Conservation (phyloP, 306 rosid genomes). For the Luffa acutangula region DNA sequence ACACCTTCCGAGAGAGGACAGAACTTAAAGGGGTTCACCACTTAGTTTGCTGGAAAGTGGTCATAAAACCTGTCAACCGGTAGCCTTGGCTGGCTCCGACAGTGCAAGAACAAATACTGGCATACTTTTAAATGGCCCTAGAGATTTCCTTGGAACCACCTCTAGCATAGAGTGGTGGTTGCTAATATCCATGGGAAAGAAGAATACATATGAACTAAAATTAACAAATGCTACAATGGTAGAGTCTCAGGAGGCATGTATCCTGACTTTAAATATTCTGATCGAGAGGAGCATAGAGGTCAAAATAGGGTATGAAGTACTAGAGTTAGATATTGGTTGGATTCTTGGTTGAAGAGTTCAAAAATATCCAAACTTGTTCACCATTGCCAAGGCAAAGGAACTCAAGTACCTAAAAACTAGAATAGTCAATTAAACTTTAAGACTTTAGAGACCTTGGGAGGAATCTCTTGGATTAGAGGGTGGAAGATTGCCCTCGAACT, state of each 20-base stretch:
- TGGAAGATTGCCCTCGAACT: too few relatives aligned
- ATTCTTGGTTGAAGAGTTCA: neutral
- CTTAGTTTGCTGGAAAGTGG: too few relatives aligned
- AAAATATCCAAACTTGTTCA: neutral
- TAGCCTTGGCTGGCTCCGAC: neutral
- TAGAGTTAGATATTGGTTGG: too few relatives aligned
- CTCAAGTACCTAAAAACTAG: neutral
- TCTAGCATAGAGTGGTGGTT: neutral
- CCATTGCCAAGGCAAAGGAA: neutral
- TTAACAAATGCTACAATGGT: too few relatives aligned
- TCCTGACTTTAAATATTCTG: neutral
- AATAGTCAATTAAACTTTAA: neutral
- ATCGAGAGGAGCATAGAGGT: neutral
- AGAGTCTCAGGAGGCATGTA: neutral
- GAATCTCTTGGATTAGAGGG: too few relatives aligned
- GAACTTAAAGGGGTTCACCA: too few relatives aligned
- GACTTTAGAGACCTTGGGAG: too few relatives aligned
- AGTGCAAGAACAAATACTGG: neutral
- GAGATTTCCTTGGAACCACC: neutral
- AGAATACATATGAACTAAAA: too few relatives aligned
- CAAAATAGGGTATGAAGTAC: neutral
- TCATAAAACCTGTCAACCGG: too few relatives aligned
- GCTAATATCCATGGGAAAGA: too few relatives aligned
- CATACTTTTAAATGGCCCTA: neutral
- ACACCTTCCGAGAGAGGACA: neutral